Percentiles rank a stretch among this genome's conserved stretches.
These are phyloP conservation scores for Metschnikowia lochheadii DNA, from an alignment of 805 yeast genomes.

Conservation along the genomic window DNA sequence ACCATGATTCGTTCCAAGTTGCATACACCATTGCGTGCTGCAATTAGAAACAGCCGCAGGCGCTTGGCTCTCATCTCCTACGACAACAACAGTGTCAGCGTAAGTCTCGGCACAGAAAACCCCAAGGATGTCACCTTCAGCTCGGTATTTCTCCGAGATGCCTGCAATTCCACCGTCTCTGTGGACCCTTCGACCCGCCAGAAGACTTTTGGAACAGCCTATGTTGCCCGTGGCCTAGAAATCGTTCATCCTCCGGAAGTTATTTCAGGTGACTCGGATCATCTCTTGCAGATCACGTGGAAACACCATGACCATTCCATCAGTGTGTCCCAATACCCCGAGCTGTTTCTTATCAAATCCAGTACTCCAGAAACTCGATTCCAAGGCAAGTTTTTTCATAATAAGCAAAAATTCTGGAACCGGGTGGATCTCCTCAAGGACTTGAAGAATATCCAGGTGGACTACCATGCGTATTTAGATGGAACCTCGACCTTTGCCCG, in stretches of 20 bases:
- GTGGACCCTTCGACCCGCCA: constrained; percentile 56
- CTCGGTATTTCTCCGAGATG: constrained; percentile 61
- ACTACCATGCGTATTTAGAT: constrained; percentile 38
- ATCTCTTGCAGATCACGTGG: constrained; percentile 40
- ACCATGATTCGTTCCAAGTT: neutral
- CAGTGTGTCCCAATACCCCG: constrained; percentile 38
- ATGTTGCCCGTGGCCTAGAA: constrained; percentile 31
- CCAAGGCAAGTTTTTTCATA: constrained; percentile 34
- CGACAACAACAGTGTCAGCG: constrained; percentile 24
- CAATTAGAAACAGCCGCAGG: neutral
- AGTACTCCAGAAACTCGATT: constrained; percentile 30
- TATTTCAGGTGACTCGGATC: constrained; percentile 18
- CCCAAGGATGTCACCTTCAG: constrained; percentile 33
- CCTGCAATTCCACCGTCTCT: constrained; percentile 47
- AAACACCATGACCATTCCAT: constrained; percentile 20
- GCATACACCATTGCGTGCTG: neutral
- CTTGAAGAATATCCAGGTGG: constrained; percentile 19
- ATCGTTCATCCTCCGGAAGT: constrained; percentile 35
- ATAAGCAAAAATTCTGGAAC: constrained; percentile 40
- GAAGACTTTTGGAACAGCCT: constrained; percentile 60
- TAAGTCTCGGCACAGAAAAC: constrained; percentile 17
- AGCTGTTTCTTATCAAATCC: constrained; percentile 44
- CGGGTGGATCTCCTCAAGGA: constrained; percentile 22
- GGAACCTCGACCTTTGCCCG: constrained; percentile 30
- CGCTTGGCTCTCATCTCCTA: constrained; percentile 12